Conservation (phyloP, 2,329 filamentous ascomycete species). For the Thyridium curvatum region DNA sequence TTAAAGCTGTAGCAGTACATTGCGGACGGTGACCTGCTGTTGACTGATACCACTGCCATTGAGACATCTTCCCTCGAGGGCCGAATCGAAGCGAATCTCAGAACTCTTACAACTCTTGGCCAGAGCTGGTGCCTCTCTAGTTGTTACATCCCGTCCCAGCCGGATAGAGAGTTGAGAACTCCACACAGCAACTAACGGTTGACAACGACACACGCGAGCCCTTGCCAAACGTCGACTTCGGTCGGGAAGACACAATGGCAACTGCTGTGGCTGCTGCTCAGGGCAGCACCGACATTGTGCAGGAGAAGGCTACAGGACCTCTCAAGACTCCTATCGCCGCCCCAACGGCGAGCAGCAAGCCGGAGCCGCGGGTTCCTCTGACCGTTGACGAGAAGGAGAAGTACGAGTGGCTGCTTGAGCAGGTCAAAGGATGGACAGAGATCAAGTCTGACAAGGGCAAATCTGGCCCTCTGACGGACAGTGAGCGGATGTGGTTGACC, state of each 20-base stretch:
- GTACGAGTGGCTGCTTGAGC: conserved; percentile 69
- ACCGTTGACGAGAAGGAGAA: conserved; percentile 74
- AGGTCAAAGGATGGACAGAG: conserved; percentile 64
- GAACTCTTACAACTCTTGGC: too few relatives aligned
- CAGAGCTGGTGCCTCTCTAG: too few relatives aligned
- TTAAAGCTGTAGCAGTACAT: too few relatives aligned
- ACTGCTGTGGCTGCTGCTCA: not conserved
- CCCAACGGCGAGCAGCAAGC: conserved; percentile 52
- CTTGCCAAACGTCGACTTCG: too few relatives aligned
- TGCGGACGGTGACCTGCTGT: too few relatives aligned
- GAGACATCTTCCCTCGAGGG: too few relatives aligned
- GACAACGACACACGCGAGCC: too few relatives aligned
- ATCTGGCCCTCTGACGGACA: conserved; percentile 63
- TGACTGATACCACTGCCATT: too few relatives aligned
- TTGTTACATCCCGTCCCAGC: too few relatives aligned
- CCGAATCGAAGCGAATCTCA: too few relatives aligned
- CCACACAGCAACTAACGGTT: too few relatives aligned
- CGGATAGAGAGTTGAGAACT: too few relatives aligned
- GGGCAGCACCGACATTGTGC: not conserved
- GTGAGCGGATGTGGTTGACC: conserved; percentile 85
- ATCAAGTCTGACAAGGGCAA: conserved; percentile 45
- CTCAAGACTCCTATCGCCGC: conserved; percentile 42
- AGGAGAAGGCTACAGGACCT: conserved; percentile 13
- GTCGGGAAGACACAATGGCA: not conserved
- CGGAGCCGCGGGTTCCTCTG: conserved; percentile 51